Evolutionary conservation across 495 filamentous ascomycete species (phyloP), one percentile per base, ranked within the genome.

Genomic region (Lepidopterella palustris): DNA sequence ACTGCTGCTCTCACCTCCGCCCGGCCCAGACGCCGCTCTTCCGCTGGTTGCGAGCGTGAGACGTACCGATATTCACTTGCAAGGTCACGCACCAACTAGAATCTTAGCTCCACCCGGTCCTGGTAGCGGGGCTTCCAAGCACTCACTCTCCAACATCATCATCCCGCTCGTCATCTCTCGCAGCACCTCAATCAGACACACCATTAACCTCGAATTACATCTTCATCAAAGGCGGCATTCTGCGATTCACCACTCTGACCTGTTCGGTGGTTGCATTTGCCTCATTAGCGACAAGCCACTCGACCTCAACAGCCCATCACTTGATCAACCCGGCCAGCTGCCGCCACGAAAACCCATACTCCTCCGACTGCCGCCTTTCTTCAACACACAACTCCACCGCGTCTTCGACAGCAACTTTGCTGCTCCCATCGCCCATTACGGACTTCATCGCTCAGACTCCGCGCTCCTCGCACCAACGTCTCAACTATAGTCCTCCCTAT

Each of bases 401-500:
- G 15, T 39, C 29, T 39, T n/a, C 27, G n/a, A 29, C 42, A 53
- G 51, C 35, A 29, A 32, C 49, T 53, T 23, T 26, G 29, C 55
- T 32, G 40, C 48, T 49, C 13, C 39, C 32, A 39, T 70, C 70
- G 76, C 78, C 80, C 79, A 82, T 68, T 66, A 83, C 81, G 79
- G 79, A 80, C 74, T 72, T 73, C 67, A 70, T 68, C 58, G 40
- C 71, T 59, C 67, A 65, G 71, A 63, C 64, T 55, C 67, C 58
- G 52, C 61, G 66, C 64, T 71, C 63, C 66, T 74, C 66, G 56
- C 77, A 73, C 64, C 71, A 73, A 64, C 76, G 77, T 53, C 74
- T 79, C 58, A 77, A 76, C 62, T 70, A 61, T 69, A 79, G 74
- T 66, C 78, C 72, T 62, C 77, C 76, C 51, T 79, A 73, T 65